phyloP scores from a whole-genome alignment of 495 filamentous ascomycete species.

The Hypomontagnella monticulosa region DNA sequence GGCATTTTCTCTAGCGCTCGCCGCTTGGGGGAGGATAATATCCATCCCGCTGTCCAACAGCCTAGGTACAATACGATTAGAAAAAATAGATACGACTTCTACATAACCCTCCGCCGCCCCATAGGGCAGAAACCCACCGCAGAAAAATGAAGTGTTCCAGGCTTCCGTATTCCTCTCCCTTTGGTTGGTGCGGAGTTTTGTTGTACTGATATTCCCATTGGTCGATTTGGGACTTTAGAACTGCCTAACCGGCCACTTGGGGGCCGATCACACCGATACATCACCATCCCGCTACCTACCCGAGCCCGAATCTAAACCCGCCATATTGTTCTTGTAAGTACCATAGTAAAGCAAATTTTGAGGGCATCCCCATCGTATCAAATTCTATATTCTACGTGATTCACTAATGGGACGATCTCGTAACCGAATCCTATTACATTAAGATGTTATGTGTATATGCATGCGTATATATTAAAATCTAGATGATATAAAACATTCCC shows the following conservation, averaged over 20 bases:
- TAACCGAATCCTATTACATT: too few relatives aligned
- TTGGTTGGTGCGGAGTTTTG: conserved; percentile 22
- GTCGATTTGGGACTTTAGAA: not conserved
- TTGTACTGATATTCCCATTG: conserved; percentile 16
- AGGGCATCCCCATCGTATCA: conserved; percentile 1
- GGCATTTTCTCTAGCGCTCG: too few relatives aligned
- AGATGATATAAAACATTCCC: not conserved
- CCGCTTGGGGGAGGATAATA: too few relatives aligned
- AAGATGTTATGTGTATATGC: too few relatives aligned
- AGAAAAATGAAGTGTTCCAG: conserved; percentile 14
- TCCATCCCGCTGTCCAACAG: too few relatives aligned
- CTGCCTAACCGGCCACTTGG: conserved; percentile 6
- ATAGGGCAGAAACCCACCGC: conserved; percentile 11
- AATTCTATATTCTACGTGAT: too few relatives aligned
- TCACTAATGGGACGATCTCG: too few relatives aligned
- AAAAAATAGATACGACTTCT: too few relatives aligned
- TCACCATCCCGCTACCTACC: conserved; percentile 6
- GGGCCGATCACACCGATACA: conserved; percentile 28
- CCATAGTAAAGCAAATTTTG: conserved; percentile 5
- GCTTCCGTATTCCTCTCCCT: conserved; percentile 28
- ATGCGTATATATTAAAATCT: not conserved
- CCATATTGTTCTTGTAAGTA: conserved; percentile 7
- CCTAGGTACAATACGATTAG: too few relatives aligned
- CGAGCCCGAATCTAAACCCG: conserved; percentile 4
- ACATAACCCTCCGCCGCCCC: not conserved